These are phyloP conservation scores for Hemisphaericaspora xylofermentans DNA, from an alignment of 1,139 yeast genomes.

Conservation along the genomic window DNA sequence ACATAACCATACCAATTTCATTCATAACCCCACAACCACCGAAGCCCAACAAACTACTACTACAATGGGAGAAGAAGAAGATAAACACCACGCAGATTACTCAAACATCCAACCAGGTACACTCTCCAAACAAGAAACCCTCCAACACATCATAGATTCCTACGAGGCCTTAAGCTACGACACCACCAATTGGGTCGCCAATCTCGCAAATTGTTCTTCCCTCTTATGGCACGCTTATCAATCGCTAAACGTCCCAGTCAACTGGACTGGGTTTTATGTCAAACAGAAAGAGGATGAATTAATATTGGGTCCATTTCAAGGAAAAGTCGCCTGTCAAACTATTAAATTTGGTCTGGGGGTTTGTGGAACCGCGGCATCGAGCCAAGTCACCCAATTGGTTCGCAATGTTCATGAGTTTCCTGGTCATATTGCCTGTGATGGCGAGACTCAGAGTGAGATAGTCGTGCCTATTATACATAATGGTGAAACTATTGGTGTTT, in stretches of 20 bases:
- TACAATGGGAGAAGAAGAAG: slow-evolving; percentile 12
- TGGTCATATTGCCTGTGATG: slow-evolving; percentile 97
- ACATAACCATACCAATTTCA: not conserved
- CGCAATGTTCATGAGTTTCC: slow-evolving; percentile 75
- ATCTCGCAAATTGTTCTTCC: slow-evolving; percentile 81
- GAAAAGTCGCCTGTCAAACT: slow-evolving; percentile 91
- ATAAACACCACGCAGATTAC: slow-evolving; percentile 61
- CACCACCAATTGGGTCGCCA: slow-evolving; percentile 83
- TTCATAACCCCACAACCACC: not conserved
- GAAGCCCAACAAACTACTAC: not conserved
- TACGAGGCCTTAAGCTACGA: slow-evolving; percentile 63
- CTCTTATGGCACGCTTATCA: slow-evolving; percentile 86
- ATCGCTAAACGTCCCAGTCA: slow-evolving; percentile 56
- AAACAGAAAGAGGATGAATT: slow-evolving; percentile 41
- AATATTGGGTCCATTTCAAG: slow-evolving; percentile 90
- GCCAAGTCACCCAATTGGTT: slow-evolving; percentile 66
- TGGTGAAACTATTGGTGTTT: slow-evolving; percentile 62
- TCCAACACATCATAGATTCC: slow-evolving; percentile 58
- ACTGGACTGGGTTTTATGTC: slow-evolving; percentile 94
- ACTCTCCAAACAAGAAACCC: slow-evolving; percentile 51
- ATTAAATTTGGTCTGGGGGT: slow-evolving; percentile 83
- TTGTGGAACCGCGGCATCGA: slow-evolving; percentile 79
- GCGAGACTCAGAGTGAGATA: slow-evolving; percentile 88
- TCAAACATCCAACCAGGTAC: slow-evolving; percentile 40
- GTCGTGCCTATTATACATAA: slow-evolving; percentile 74